Percentiles rank a stretch among this genome's conserved stretches.
These are phyloP conservation scores for Hypoxylon lenormandii DNA, from an alignment of 495 filamentous ascomycete species.

Conservation along the genomic window DNA sequence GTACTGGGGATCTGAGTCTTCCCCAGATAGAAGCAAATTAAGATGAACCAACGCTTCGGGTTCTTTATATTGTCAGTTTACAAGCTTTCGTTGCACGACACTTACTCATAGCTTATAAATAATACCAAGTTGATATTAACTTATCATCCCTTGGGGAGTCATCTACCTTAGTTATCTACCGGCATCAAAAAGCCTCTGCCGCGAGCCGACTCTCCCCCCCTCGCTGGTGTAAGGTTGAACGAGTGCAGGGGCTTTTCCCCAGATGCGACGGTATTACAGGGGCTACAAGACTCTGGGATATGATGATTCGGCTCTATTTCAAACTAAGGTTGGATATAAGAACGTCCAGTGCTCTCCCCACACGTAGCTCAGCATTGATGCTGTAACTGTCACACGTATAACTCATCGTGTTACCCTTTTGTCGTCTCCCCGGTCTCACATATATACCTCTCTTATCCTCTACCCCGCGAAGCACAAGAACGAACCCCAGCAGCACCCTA, in stretches of 20 bases:
- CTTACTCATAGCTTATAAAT: background rate
- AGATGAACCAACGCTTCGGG: background rate
- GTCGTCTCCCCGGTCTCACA: no score
- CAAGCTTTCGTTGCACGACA: background rate
- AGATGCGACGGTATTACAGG: background rate
- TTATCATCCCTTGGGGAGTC: background rate
- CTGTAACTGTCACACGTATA: no score
- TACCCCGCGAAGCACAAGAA: no score
- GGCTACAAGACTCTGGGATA: background rate
- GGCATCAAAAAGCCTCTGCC: background rate
- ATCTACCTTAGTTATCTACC: conserved; percentile 1
- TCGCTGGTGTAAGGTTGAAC: background rate
- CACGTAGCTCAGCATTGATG: no score
- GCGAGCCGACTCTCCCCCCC: background rate
- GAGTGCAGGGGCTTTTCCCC: background rate
- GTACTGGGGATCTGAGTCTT: background rate
- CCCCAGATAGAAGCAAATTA: background rate
- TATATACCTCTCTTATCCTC: background rate
- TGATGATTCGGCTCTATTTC: no score
- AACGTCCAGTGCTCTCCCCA: no score
- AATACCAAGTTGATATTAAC: background rate
- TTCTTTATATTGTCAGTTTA: background rate
- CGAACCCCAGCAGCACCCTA: no score
- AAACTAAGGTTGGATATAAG: no score
- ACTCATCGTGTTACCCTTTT: no score